These are phyloP conservation scores for Claviceps purpurea DNA, from an alignment of 2,329 filamentous ascomycete genomes.

Conservation along the genomic window DNA sequence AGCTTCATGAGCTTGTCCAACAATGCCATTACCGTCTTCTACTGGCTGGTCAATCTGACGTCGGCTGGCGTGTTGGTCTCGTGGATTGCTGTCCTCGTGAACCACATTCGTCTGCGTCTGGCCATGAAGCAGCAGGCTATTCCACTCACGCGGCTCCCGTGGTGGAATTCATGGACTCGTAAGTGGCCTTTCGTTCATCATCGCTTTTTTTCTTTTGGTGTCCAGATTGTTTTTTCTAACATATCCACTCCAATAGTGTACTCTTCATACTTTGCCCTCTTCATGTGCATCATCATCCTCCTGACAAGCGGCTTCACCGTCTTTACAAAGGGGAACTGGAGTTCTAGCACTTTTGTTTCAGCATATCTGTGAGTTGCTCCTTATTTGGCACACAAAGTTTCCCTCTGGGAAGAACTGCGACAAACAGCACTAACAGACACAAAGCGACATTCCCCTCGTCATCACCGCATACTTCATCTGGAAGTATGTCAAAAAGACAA, in stretches of 20 bases:
- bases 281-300: conserved; percentile 49
- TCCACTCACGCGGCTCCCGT: conserved; percentile 36
- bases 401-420: too few relatives aligned
- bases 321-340: conserved; percentile 47
- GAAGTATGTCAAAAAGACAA: conserved; percentile 53
- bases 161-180: conserved; percentile 51
- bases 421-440: too few relatives aligned
- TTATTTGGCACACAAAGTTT: not conserved
- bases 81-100: conserved; percentile 47
- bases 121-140: conserved; percentile 44
- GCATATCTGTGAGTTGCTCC: conserved; percentile 41
- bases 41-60: conserved; percentile 49
- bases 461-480: conserved; percentile 43
- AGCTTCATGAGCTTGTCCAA: conserved; percentile 45
- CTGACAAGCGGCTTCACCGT: conserved; percentile 56
- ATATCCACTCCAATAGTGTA: conserved; percentile 29
- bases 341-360: conserved; percentile 42
- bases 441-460: conserved; percentile 47
- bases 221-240: conserved; percentile 2
- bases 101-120: conserved; percentile 42
- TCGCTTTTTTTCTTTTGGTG: not conserved
- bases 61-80: conserved; percentile 49
- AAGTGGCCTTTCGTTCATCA: conserved; percentile 15
- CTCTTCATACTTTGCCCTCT: conserved; percentile 45
- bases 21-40: conserved; percentile 49